Evolutionary conservation across 352 stramenopile genomes (phyloP), one percentile per base, ranked within the genome.

Genomic region (Phytophthora multivora): DNA sequence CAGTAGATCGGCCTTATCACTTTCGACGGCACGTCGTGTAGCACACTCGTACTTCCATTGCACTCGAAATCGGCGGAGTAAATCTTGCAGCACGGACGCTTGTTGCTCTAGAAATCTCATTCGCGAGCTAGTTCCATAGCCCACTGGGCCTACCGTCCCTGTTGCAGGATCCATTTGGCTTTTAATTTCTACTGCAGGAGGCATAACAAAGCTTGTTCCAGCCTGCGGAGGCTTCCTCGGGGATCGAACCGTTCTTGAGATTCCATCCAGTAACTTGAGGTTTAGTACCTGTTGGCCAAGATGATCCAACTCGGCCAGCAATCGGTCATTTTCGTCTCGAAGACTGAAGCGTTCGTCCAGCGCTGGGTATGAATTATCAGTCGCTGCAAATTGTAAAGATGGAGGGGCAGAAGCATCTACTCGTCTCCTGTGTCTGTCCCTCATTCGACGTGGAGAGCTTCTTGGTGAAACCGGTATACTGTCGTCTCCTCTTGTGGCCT

Each of bases 1-100:
- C 19, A 88, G 52, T 15, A 89, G 51, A 23, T 79, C 57, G 0
- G 39, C 43, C 8, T 84, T 83, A 33, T 88, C 78, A 25, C 47
- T 62, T 25, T 88, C 78, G 0, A 71, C 51, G 16, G 66, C 38
- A 7, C 68, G 59, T 18, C 65, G 60, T 8, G 68, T 71, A 39
- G 65, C 67, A 35, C 68, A 62, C n/a, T 82, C 75, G 18, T 77
- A 66, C 19, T 83, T 83, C 71, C 71, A 86, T 47, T 89, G 77
- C 11, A 66, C 38, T 26, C 74, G 66, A 54, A 88, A 87, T 11
- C 74, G 65, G 4, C 54, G 60, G 26, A 90, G 63, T 23, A 90
- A 60, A 49, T 85, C 67, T 36, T 88, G 78, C 2, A 86, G 65
- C 3, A 87, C 67, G 0, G 52, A 55, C 1, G 79, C 39, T 40